Conservation (phyloP, 495 filamentous ascomycete species). For the Xylaria cubensis region DNA sequence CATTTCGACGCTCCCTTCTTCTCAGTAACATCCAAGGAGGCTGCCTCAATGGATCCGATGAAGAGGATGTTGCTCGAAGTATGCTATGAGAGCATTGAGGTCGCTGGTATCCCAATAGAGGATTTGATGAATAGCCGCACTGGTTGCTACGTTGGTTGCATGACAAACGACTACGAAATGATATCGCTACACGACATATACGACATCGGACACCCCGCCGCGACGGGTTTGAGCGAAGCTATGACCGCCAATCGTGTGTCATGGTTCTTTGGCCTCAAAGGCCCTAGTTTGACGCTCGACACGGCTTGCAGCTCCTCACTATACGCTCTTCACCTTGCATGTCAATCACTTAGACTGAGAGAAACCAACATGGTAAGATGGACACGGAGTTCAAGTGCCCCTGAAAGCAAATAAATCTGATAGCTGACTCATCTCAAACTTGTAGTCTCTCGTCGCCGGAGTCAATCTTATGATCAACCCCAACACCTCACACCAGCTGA, state of each 20-base stretch:
- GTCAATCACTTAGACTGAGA: constrained; percentile 71
- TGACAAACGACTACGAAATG: constrained; percentile 43
- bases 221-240: constrained; percentile 47
- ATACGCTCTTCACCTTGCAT: constrained; percentile 67
- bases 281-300: constrained; percentile 72
- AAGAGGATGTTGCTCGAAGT: constrained; percentile 54
- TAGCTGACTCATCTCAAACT: neutral
- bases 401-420: neutral
- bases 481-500: constrained; percentile 23
- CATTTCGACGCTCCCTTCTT: constrained; percentile 59
- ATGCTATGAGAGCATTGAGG: constrained; percentile 59
- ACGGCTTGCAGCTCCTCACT: constrained; percentile 82
- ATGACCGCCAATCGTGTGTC: constrained; percentile 64
- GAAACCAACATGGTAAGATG: constrained; percentile 40
- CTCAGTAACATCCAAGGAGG: constrained; percentile 53
- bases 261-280: constrained; percentile 58
- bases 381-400: neutral
- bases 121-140: constrained; percentile 41
- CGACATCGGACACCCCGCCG: constrained; percentile 40
- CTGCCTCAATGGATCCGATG: constrained; percentile 49
- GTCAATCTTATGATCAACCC: constrained; percentile 11
- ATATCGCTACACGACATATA: constrained; percentile 44
- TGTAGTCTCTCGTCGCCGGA: constrained; percentile 3
- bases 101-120: constrained; percentile 38
- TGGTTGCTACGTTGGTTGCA: constrained; percentile 50